Conservation (phyloP, 1,284 basidiomycete genomes). For the Boletus smithii region DNA sequence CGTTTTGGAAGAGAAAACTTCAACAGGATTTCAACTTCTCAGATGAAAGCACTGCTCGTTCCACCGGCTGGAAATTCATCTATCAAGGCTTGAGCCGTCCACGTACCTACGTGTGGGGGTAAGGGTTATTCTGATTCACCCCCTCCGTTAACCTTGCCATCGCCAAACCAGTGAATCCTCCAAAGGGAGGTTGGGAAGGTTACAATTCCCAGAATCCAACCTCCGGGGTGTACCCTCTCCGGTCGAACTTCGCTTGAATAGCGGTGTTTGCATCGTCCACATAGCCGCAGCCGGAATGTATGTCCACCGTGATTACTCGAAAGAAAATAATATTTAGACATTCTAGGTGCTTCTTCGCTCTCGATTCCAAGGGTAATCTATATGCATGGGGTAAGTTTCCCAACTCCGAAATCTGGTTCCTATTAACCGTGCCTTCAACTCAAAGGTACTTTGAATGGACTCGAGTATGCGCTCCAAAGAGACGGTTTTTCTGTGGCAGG, state of each 20-base stretch:
- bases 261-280: conserved; percentile 63
- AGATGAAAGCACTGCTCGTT: conserved; percentile 63
- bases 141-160: conserved; percentile 2
- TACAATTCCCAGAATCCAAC: conserved; percentile 36
- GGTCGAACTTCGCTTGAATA: conserved; percentile 49
- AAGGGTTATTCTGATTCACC: conserved; percentile 24
- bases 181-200: conserved; percentile 59
- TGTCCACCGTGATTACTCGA: conserved; percentile 23
- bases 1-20: conserved; percentile 74
- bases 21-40: conserved; percentile 77
- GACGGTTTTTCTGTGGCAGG: conserved; percentile 58
- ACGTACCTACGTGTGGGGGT: conserved; percentile 82
- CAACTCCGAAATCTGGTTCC: neutral
- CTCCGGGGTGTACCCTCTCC: conserved; percentile 58
- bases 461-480: conserved; percentile 36
- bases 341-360: conserved; percentile 72
- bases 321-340: conserved; percentile 4
- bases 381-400: conserved; percentile 74
- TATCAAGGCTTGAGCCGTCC: conserved; percentile 65
- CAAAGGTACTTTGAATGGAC: conserved; percentile 62
- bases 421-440: conserved; percentile 27
- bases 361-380: conserved; percentile 70
- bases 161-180: conserved; percentile 47
- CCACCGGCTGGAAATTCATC: conserved; percentile 74
- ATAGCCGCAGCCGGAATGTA: conserved; percentile 81